Base-by-base conservation (phyloP, 2,329 filamentous ascomycete genomes). In the Chaetothyriales sp. region DNA sequence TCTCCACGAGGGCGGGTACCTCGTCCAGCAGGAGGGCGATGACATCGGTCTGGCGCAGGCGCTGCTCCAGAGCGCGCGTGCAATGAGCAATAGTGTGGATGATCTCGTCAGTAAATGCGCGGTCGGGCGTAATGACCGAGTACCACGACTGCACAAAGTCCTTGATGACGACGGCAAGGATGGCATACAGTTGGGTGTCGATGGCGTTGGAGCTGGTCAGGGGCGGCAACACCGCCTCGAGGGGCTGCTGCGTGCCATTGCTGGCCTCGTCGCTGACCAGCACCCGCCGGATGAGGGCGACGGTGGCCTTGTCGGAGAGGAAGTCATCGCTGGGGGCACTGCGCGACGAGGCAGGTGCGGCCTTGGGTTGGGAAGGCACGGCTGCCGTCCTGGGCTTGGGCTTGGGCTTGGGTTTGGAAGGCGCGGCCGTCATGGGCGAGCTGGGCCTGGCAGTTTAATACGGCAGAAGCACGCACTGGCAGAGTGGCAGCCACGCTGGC, bases 91-190 rank as follows among this genome's bases (percentile, higher is more conserved):
- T 85, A 58, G 95, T 82, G 62, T 87, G 86, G 49, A 96, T 75
- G 52, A 95, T 77, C 70, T 95, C 89, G 59, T 84, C 82, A 53
- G 92, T 81, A 63, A 98, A 93, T 10, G 79, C 76, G 64, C 89
- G 84, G 67, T 98, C 90, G 2, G 87, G 80, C 1, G 90, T 95
- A 65, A 98, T 92, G 66, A 83, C 90, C 57, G 74, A 76, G 71
- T 98, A 98, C 92, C 92, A 98, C 28, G 80, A 81, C 65, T 92
- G 83, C 39, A 98, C 84, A 65, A 88, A 95, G 57, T 95, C 88
- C 62, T 85, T 81, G 60, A 95, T 74, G 55, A 96, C 80, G 53
- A 96, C 84, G 49, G 92, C 85, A 54, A 98, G 81, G 53, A 96
- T 78, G 25, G 86, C 90, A 65, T 96, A 98, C 3, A 98, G 76